Conservation (phyloP, 345 rosid genomes). For the Litchi chinensis region DNA sequence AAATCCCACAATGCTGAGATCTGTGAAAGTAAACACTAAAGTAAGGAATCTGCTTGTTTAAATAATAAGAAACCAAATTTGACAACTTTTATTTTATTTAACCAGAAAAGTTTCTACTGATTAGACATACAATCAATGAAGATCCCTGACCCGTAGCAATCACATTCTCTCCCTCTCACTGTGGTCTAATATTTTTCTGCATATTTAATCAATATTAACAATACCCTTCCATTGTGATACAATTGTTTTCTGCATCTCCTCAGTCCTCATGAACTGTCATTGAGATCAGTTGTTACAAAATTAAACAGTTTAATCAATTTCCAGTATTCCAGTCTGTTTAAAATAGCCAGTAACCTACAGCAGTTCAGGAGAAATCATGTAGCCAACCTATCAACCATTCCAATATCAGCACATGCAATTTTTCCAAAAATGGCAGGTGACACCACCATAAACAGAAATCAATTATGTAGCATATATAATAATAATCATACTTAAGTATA, state of each 20-base stretch:
- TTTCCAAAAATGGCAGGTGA: neutral
- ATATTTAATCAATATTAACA: neutral
- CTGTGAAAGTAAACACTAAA: conserved; percentile 41
- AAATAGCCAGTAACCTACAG: neutral
- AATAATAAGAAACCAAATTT: neutral
- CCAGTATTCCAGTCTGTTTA: neutral
- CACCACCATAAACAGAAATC: neutral
- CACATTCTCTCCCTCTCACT: neutral
- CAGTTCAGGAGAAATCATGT: neutral
- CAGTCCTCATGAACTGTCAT: neutral
- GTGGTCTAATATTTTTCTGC: neutral
- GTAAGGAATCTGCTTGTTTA: neutral
- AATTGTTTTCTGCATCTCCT: neutral
- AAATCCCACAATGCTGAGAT: conserved; percentile 93
- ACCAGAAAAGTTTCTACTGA: neutral
- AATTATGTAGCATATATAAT: neutral
- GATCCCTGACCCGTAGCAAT: neutral
- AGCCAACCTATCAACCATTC: neutral
- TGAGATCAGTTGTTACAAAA: neutral
- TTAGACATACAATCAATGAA: neutral
- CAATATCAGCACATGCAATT: neutral
- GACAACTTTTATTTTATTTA: neutral
- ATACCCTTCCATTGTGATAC: neutral
- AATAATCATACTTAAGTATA: neutral
- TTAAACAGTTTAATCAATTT: neutral